These are phyloP conservation scores for Aspergillus kassunensis DNA, from an alignment of 495 filamentous ascomycete genomes.

Conservation along the genomic window DNA sequence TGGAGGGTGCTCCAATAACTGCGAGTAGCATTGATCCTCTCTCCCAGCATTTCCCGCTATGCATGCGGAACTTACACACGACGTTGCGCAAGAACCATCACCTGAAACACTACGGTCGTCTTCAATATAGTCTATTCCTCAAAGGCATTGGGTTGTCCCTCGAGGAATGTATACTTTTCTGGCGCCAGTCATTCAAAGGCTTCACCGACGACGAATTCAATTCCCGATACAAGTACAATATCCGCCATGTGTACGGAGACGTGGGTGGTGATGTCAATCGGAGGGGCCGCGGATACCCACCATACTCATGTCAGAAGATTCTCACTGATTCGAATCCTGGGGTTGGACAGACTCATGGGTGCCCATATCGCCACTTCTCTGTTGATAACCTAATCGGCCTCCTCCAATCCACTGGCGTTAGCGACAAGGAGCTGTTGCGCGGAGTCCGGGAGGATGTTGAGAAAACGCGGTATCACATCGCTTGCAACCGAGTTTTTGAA, in stretches of 20 bases:
- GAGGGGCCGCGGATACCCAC: constrained; percentile 78
- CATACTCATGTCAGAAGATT: constrained; percentile 92
- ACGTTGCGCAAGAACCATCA: constrained; percentile 79
- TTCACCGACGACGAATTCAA: constrained; percentile 90
- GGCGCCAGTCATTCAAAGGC: constrained; percentile 77
- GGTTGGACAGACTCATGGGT: constrained; percentile 84
- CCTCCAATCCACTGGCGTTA: constrained; percentile 70
- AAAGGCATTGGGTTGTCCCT: constrained; percentile 92
- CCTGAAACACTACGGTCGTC: constrained; percentile 87
- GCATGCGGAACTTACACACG: constrained; percentile 87
- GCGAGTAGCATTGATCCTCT: constrained; percentile 79
- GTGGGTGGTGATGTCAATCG: constrained; percentile 90
- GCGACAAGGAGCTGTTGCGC: constrained; percentile 69
- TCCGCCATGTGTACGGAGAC: constrained; percentile 89
- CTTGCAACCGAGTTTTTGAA: constrained; percentile 96
- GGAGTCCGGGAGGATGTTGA: constrained; percentile 86
- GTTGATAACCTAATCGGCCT: constrained; percentile 76
- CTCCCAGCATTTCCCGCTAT: constrained; percentile 83
- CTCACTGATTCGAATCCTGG: constrained; percentile 80
- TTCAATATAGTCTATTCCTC: constrained; percentile 95
- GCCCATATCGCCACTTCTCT: constrained; percentile 90
- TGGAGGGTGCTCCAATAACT: constrained; percentile 67
- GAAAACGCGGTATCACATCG: constrained; percentile 86
- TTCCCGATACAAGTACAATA: constrained; percentile 95
- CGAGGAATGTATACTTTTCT: constrained; percentile 92